Percentiles rank a stretch among this genome's conserved stretches.
Evolutionary conservation across 139 green algal genomes (phyloP).

Genomic region (Chlorella sorokiniana): DNA sequence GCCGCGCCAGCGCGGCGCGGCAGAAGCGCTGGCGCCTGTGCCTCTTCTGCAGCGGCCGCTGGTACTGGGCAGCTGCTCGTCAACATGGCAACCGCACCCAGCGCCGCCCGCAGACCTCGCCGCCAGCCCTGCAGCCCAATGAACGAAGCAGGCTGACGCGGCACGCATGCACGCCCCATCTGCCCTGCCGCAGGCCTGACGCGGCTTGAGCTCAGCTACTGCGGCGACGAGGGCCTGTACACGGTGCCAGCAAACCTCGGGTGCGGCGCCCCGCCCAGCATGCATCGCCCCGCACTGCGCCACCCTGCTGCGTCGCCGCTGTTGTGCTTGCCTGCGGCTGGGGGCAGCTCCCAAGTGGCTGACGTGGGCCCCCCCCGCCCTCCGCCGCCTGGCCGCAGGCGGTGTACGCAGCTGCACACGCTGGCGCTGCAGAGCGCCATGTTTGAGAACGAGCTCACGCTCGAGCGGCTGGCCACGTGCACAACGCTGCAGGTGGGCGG

Average conservation of each 20-base stretch:
- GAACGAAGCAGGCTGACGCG: neutral
- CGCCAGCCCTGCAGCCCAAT: neutral
- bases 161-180: neutral
- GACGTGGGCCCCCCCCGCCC: neutral
- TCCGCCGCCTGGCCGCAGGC: neutral
- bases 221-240: slow-evolving; percentile 26
- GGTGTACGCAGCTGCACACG: slow-evolving; percentile 11
- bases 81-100: no score
- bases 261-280: neutral
- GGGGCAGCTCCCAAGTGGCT: neutral
- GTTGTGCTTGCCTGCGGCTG: neutral
- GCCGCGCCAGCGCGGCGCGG: neutral
- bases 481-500: slow-evolving; percentile 11
- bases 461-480: slow-evolving; percentile 2
- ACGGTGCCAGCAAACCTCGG: neutral
- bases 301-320: neutral
- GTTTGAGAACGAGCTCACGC: slow-evolving; percentile 26
- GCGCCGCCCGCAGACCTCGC: no score
- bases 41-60: no score
- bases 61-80: no score
- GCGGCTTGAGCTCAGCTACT: slow-evolving; percentile 26
- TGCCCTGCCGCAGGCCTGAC: slow-evolving; percentile 6
- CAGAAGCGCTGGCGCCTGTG: no score
- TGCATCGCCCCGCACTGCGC: neutral
- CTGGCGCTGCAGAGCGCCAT: slow-evolving; percentile 17